Evolutionary conservation across 495 filamentous ascomycete species (phyloP).

Genomic region (Aspergillus sclerotioniger): DNA sequence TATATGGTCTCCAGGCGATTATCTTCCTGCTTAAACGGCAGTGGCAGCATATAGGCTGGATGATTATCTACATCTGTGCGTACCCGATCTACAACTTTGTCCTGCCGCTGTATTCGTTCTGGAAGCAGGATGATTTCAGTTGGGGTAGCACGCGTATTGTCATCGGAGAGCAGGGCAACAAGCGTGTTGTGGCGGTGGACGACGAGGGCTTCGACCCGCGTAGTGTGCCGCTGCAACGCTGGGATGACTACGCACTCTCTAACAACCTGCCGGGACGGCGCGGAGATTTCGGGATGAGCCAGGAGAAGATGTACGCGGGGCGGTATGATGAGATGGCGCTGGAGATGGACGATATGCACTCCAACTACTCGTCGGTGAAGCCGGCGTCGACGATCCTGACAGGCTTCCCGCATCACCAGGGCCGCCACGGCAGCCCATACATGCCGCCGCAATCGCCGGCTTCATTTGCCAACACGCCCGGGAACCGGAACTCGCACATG

Average conservation of each 20-base stretch:
- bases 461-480: slow-evolving; percentile 55
- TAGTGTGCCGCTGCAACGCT: slow-evolving; percentile 89
- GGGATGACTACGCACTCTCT: slow-evolving; percentile 93
- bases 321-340: slow-evolving; percentile 62
- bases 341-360: slow-evolving; percentile 98
- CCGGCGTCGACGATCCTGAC: slow-evolving; percentile 90
- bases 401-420: slow-evolving; percentile 70
- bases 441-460: slow-evolving; percentile 80
- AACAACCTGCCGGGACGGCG: slow-evolving; percentile 93
- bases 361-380: slow-evolving; percentile 90
- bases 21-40: slow-evolving; percentile 95
- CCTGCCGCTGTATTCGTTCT: slow-evolving; percentile 95
- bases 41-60: slow-evolving; percentile 98
- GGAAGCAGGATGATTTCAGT: slow-evolving; percentile 97
- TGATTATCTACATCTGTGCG: slow-evolving; percentile 94
- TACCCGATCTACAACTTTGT: slow-evolving; percentile 93
- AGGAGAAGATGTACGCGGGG: slow-evolving; percentile 62
- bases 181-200: slow-evolving; percentile 81
- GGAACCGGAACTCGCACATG: slow-evolving; percentile 55
- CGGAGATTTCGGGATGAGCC: slow-evolving; percentile 48
- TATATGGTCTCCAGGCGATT: slow-evolving; percentile 92
- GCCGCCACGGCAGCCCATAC: slow-evolving; percentile 54
- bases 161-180: slow-evolving; percentile 86
- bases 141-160: slow-evolving; percentile 99
- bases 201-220: slow-evolving; percentile 88